Evolutionary conservation across 495 filamentous ascomycete species (phyloP).

Genomic region (Neurospora sp.): DNA sequence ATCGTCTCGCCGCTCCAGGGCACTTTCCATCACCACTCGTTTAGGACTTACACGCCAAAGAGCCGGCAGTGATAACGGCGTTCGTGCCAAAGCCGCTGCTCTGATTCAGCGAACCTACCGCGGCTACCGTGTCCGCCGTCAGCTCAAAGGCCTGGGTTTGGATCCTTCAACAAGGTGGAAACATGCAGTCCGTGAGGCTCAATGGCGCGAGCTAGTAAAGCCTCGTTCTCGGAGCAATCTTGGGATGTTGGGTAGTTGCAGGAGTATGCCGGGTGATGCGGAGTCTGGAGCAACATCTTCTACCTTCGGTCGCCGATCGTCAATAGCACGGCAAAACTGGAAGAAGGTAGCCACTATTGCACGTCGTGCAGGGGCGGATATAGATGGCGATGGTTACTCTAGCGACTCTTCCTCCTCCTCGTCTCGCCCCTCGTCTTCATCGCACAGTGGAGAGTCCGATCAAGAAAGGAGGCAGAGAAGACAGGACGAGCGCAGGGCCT

Average conservation of each 20-base stretch:
- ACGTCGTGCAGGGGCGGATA: constrained; percentile 54
- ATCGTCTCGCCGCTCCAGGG: background rate
- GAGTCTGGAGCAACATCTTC: background rate
- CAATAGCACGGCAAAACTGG: constrained; percentile 58
- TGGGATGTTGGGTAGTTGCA: background rate
- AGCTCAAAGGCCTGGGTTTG: constrained; percentile 52
- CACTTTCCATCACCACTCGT: background rate
- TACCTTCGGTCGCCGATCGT: constrained; percentile 7
- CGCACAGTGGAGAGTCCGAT: constrained; percentile 20
- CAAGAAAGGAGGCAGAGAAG: constrained; percentile 26
- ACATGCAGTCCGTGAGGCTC: constrained; percentile 55
- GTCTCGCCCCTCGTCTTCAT: constrained; percentile 9
- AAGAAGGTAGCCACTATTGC: constrained; percentile 60
- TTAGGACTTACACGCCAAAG: background rate
- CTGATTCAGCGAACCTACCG: constrained; percentile 59
- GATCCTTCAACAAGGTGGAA: constrained; percentile 60
- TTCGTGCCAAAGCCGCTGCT: constrained; percentile 35
- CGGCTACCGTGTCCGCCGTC: constrained; percentile 57
- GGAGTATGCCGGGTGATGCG: background rate
- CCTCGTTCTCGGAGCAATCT: constrained; percentile 31
- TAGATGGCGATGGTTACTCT: constrained; percentile 31
- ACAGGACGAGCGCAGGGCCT: constrained; percentile 21
- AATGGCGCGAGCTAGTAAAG: constrained; percentile 44
- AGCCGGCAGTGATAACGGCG: constrained; percentile 6
- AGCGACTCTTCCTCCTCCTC: constrained; percentile 2